Evolutionary conservation across 2,329 filamentous ascomycete genomes (phyloP).

Genomic region (Erysiphe pisi): DNA sequence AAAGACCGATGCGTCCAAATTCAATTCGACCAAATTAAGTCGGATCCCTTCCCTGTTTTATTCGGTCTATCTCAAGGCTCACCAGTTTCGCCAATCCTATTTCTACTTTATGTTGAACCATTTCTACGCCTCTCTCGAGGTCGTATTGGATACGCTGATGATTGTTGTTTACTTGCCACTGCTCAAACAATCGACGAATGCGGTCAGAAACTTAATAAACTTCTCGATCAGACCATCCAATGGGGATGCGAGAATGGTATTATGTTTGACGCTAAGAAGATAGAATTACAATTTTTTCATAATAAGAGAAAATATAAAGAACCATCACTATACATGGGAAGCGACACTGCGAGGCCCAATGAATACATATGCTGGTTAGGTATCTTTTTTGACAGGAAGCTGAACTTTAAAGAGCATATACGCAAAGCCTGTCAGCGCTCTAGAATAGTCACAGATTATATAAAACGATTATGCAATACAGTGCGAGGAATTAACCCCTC

Average conservation of each 20-base stretch:
- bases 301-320: constrained; percentile 12
- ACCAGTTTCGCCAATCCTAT: neutral
- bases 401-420: constrained; percentile 19
- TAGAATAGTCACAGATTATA: neutral
- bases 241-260: neutral
- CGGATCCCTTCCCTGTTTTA: neutral
- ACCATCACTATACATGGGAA: neutral
- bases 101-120: constrained; percentile 19
- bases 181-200: neutral
- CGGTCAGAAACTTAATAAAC: neutral
- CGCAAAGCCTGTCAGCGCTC: neutral
- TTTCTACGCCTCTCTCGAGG: neutral
- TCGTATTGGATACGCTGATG: constrained; percentile 16
- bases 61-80: constrained; percentile 17
- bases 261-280: neutral
- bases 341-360: neutral
- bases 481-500: neutral
- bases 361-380: neutral
- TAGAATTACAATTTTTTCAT: neutral
- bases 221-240: neutral
- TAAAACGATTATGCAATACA: neutral
- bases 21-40: neutral
- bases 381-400: neutral
- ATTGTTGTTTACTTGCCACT: neutral
- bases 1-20: neutral